A percentile compares a stretch with the other conserved stretches of the same genome.
Evolutionary conservation across 129 eudicot genomes (phyloP).

Genomic region (Dittrichia graveolens): DNA sequence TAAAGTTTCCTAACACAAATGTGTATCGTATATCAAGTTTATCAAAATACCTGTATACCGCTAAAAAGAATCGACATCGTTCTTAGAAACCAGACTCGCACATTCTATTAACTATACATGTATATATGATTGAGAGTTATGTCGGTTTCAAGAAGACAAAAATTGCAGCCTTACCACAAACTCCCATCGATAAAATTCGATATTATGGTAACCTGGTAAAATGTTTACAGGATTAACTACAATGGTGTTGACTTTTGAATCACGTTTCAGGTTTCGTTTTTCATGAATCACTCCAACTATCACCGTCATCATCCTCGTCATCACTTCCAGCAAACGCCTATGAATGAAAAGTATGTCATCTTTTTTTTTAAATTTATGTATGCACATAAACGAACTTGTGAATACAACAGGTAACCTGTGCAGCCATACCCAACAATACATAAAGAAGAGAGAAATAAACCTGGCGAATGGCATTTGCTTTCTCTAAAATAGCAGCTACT

Average conservation of each 20-base stretch:
- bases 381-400: not conserved
- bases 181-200: slow-evolving; percentile 27
- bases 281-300: slow-evolving; percentile 82
- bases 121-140: slow-evolving; percentile 26
- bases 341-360: slow-evolving; percentile 10
- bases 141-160: slow-evolving; percentile 17
- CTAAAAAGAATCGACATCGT: slow-evolving; percentile 27
- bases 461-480: slow-evolving; percentile 91
- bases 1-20: slow-evolving; percentile 15
- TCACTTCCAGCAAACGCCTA: slow-evolving; percentile 96
- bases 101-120: slow-evolving; percentile 21
- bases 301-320: slow-evolving; percentile 64
- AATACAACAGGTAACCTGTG: not conserved
- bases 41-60: slow-evolving; percentile 22
- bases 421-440: not conserved
- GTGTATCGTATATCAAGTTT: slow-evolving; percentile 16
- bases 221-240: slow-evolving; percentile 26
- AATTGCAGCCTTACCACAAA: slow-evolving; percentile 28
- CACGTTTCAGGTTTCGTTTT: not conserved
- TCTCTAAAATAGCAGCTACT: slow-evolving; percentile 85
- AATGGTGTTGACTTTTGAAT: slow-evolving; percentile 7
- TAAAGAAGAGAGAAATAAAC: slow-evolving; percentile 30
- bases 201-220: slow-evolving; percentile 27
- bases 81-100: slow-evolving; percentile 29
- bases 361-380: too few species aligned